Percentiles rank a stretch among this genome's conserved stretches.
These are phyloP conservation scores for Chiua sp. DNA, from an alignment of 1,284 basidiomycete genomes.

Conservation along the genomic window DNA sequence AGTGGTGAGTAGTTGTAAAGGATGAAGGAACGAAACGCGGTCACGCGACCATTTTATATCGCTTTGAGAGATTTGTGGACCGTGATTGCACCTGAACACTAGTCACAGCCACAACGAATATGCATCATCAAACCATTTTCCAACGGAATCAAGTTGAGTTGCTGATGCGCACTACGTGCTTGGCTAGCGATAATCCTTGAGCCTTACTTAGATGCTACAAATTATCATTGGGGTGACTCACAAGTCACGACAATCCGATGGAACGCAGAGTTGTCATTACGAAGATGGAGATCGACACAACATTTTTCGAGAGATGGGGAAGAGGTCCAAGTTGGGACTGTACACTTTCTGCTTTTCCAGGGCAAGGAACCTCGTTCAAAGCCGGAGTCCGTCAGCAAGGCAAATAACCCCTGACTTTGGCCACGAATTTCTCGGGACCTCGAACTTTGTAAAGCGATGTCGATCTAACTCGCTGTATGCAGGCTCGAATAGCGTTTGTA, in stretches of 20 bases:
- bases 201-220: too few relatives aligned
- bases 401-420: not conserved
- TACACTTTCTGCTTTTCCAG: not conserved
- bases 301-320: not conserved
- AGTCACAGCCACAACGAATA: slow-evolving; percentile 26
- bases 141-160: slow-evolving; percentile 26
- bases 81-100: slow-evolving; percentile 31
- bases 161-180: slow-evolving; percentile 20
- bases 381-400: too few relatives aligned
- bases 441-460: too few relatives aligned
- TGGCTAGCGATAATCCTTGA: slow-evolving; percentile 3
- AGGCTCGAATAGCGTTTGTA: too few relatives aligned
- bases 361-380: not conserved
- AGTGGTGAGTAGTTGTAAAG: not conserved
- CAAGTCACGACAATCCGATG: not conserved
- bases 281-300: not conserved
- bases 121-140: slow-evolving; percentile 20
- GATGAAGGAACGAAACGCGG: slow-evolving; percentile 1
- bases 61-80: slow-evolving; percentile 8
- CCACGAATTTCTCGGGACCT: too few relatives aligned
- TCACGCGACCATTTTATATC: slow-evolving; percentile 21
- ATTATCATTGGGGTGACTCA: not conserved
- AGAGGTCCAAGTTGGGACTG: not conserved
- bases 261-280: not conserved
- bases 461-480: not conserved